phyloP scores from a whole-genome alignment of 352 stramenopile species.

The Peronosclerospora sorghi region DNA sequence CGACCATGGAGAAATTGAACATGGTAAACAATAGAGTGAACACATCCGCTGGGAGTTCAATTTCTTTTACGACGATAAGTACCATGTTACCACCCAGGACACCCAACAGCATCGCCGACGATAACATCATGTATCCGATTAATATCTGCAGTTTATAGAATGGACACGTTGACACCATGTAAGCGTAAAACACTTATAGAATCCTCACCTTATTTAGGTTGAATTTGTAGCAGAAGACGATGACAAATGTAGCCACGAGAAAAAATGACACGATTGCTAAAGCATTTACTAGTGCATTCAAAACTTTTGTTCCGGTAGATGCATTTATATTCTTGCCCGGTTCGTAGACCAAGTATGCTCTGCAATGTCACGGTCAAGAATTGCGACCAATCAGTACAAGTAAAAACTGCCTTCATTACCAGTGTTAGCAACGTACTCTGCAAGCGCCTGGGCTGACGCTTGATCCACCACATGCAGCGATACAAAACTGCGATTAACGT shows the following conservation, averaged over 20 bases:
- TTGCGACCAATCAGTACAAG: background rate
- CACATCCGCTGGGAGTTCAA: slow-evolving; percentile 50
- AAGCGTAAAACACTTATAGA: background rate
- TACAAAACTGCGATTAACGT: slow-evolving; percentile 39
- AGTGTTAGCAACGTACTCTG: slow-evolving; percentile 34
- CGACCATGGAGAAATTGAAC: slow-evolving; percentile 89
- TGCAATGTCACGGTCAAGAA: slow-evolving; percentile 10
- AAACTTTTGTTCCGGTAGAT: slow-evolving; percentile 57
- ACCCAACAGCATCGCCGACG: slow-evolving; percentile 76
- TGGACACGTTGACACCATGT: background rate
- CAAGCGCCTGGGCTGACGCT: slow-evolving; percentile 53
- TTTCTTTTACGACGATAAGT: slow-evolving; percentile 49
- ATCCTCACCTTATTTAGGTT: slow-evolving; percentile 65
- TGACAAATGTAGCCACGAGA: slow-evolving; percentile 81
- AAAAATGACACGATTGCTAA: slow-evolving; percentile 87
- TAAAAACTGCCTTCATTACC: background rate
- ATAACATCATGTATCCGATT: slow-evolving; percentile 87
- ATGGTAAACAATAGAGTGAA: slow-evolving; percentile 69
- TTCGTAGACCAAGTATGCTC: slow-evolving; percentile 71
- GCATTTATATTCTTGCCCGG: slow-evolving; percentile 39
- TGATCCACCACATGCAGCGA: slow-evolving; percentile 73
- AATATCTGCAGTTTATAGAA: slow-evolving; percentile 33
- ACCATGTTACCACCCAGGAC: slow-evolving; percentile 81
- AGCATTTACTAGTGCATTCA: slow-evolving; percentile 76
- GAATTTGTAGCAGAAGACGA: slow-evolving; percentile 87